Conservation (phyloP, 805 yeast genomes). For the Wickerhamomyces sydowiorum region DNA sequence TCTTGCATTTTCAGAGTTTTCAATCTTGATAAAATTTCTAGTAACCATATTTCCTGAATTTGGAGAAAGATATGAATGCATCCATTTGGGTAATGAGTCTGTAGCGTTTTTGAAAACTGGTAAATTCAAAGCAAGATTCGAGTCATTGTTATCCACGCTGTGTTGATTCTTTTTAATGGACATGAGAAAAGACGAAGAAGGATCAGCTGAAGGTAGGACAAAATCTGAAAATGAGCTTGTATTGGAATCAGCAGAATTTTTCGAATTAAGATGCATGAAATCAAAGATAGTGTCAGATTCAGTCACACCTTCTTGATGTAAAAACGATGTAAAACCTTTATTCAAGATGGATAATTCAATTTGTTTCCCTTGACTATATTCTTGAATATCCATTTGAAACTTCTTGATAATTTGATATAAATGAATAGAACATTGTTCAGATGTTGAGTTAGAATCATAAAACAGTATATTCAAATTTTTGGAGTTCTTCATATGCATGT, state of each 20-base stretch:
- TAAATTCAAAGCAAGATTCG: slow-evolving; percentile 1
- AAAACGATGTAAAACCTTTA: slow-evolving; percentile 16
- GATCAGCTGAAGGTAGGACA: slow-evolving; percentile 19
- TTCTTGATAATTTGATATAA: slow-evolving; percentile 21
- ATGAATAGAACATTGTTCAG: slow-evolving; percentile 19
- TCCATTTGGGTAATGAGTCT: slow-evolving; percentile 26
- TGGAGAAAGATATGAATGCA: slow-evolving; percentile 14
- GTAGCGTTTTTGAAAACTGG: slow-evolving; percentile 9
- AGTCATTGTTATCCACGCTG: slow-evolving; percentile 4
- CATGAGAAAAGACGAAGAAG: slow-evolving; percentile 17
- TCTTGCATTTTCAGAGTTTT: slow-evolving; percentile 27
- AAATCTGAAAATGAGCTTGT: slow-evolving; percentile 15
- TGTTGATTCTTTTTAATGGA: slow-evolving; percentile 16
- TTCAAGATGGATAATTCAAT: slow-evolving; percentile 15
- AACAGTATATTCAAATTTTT: slow-evolving; percentile 13
- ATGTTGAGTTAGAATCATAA: slow-evolving; percentile 19
- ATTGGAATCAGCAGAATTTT: slow-evolving; percentile 7
- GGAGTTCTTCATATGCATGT: slow-evolving; percentile 7
- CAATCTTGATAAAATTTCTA: slow-evolving; percentile 26
- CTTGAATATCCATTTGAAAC: slow-evolving; percentile 12
- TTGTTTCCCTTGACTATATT: slow-evolving; percentile 4
- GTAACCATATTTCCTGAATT: slow-evolving; percentile 19
- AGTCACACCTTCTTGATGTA: slow-evolving; percentile 1
- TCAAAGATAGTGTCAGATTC: slow-evolving; percentile 6
- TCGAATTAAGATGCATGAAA: slow-evolving; percentile 8